Conservation (phyloP, 495 filamentous ascomycete genomes). For the Polyplosphaeria fusca region DNA sequence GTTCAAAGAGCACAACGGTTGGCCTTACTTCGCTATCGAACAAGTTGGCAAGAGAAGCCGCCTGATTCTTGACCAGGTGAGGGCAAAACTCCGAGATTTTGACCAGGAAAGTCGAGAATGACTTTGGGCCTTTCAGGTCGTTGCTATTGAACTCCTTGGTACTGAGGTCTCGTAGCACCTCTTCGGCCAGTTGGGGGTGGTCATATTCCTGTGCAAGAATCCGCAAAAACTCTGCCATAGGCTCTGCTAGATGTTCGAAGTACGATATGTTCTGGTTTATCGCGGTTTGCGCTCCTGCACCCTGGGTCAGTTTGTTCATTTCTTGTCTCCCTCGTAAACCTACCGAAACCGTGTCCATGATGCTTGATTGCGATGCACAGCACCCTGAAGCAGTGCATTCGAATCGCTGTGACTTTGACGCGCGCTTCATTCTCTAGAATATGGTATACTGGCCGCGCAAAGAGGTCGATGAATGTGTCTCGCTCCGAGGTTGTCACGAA, state of each 20-base stretch:
- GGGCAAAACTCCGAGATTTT: conserved; percentile 95
- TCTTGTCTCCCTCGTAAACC: conserved; percentile 17
- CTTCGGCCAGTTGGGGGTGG: conserved; percentile 91
- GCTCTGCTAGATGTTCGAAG: conserved; percentile 95
- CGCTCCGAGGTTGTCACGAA: conserved; percentile 96
- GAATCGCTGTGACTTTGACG: conserved; percentile 82
- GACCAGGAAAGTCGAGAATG: conserved; percentile 91
- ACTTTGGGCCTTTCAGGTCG: conserved; percentile 91
- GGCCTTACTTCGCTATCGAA: conserved; percentile 81
- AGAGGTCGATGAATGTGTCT: conserved; percentile 87
- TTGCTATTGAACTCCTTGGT: conserved; percentile 98
- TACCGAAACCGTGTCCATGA: conserved; percentile 95
- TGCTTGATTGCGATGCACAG: conserved; percentile 96
- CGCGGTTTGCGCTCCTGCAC: conserved; percentile 85
- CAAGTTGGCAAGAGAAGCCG: conserved; percentile 88
- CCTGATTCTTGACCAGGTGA: conserved; percentile 91
- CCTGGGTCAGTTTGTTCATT: conserved; percentile 23
- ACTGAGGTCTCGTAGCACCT: conserved; percentile 86
- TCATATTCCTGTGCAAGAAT: conserved; percentile 97
- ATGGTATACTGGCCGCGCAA: conserved; percentile 91
- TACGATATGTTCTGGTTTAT: conserved; percentile 97
- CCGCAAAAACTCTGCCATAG: conserved; percentile 97
- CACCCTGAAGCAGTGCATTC: conserved; percentile 97
- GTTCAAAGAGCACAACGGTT: background rate
- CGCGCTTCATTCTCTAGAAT: conserved; percentile 91